Base-by-base conservation (phyloP, 495 filamentous ascomycete species). In the Friedmanniomyces simplex region DNA sequence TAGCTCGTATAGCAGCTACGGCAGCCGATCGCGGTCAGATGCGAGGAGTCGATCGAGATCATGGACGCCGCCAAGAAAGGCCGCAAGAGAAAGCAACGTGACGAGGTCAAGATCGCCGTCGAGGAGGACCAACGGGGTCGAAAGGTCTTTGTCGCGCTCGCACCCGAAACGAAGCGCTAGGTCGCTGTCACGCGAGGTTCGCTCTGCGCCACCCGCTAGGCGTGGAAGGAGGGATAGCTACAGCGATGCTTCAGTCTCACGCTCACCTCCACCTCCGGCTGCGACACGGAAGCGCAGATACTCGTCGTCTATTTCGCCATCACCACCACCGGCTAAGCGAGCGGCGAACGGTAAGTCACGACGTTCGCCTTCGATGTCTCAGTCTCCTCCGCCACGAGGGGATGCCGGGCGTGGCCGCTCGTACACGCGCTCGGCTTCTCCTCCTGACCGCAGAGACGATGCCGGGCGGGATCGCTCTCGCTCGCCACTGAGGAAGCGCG, bases 51-150 rank as follows among this genome's bases (percentile, higher is more conserved):
- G 47, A 32, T 57, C 59, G 14, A 42, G 57, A 28, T 66, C 59
- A 16, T 34, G 52, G 8, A 50, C 60, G 1, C 60, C 57, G 24
- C 50, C 57, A 16, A 1, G 55, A 34, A 68, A 43, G 80, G 84
- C 6, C 82, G 73, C 14, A 83, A 72, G 1, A 75, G 85, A 71
- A 78, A 85, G 46, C 50, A 58, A 39, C n/a, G 12, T 39, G 26
- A 43, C 39, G 1, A 30, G 36, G 5, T 54, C 57, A 30, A 21
- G 34, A n/a, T 18, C 59, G 21, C 53, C 54, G 10, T 36, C 42
- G 22, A 50, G 45, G 22, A 37, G 21, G 12, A 32, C 16, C 1
- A n/a, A 21, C 22, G 32, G 32, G 20, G 28, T 20, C 2, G 26
- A 12, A 21, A 10, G 34, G 12, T 67, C 64, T 8, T 39, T 59